Conservation (phyloP, 140 eudicot genomes). For the Bidens hawaiensis region DNA sequence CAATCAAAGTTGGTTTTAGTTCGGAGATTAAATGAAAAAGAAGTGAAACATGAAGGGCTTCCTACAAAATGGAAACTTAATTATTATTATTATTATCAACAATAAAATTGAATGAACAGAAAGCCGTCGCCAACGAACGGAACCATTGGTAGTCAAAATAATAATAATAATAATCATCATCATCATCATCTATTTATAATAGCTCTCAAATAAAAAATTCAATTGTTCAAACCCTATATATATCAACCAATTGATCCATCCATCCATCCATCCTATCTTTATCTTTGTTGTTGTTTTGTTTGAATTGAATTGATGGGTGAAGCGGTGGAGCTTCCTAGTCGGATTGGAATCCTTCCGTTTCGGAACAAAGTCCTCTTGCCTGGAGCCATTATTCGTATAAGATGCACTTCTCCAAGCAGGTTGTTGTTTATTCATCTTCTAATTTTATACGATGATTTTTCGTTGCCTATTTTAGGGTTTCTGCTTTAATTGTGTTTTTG, state of each 20-base stretch:
- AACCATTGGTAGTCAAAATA: neutral
- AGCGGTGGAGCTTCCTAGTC: conserved; percentile 76
- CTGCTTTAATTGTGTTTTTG: neutral
- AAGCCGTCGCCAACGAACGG: neutral
- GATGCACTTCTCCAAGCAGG: conserved; percentile 99
- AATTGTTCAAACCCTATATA: neutral
- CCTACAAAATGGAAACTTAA: no score
- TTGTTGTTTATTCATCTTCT: neutral
- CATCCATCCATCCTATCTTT: neutral
- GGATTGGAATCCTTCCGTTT: conserved; percentile 90
- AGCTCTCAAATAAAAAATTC: neutral
- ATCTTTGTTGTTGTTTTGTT: neutral
- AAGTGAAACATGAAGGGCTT: no score
- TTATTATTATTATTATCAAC: no score
- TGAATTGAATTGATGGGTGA: conserved; percentile 75
- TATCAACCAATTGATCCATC: conserved; percentile 1
- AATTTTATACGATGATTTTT: neutral
- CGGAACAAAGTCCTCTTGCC: conserved; percentile 91
- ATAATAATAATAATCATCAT: no score
- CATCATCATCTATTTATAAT: neutral
- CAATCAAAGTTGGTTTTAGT: no score
- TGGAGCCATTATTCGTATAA: conserved; percentile 93
- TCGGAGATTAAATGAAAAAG: no score
- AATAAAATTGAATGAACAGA: neutral
- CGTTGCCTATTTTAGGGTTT: neutral